phyloP scores from a whole-genome alignment of 495 filamentous ascomycete species.

The Astrothelium macrocarpum region DNA sequence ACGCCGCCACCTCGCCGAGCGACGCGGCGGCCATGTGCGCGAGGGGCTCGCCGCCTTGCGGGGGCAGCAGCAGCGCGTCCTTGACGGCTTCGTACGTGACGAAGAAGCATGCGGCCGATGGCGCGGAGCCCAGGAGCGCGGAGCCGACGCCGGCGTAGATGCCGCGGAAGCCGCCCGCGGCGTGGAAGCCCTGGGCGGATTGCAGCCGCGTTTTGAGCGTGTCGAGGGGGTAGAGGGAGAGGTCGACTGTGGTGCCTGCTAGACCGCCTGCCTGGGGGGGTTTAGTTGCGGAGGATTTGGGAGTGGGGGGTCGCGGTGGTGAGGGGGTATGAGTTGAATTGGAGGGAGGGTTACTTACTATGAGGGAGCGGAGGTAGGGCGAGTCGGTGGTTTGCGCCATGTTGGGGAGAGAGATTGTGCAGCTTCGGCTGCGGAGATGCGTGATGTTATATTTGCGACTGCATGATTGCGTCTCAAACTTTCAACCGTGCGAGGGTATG shows the following conservation, averaged over 20 bases:
- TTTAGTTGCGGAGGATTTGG: conserved; percentile 12
- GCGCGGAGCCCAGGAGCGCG: conserved; percentile 81
- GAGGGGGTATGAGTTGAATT: background rate
- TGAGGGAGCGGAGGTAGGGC: conserved; percentile 38
- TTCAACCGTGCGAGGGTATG: background rate
- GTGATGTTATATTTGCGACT: background rate
- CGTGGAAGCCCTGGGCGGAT: conserved; percentile 67
- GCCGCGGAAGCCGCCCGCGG: conserved; percentile 63
- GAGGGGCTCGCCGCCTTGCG: conserved; percentile 25
- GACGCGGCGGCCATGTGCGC: conserved; percentile 83
- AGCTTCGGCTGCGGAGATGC: background rate
- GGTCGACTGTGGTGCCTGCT: conserved; percentile 36
- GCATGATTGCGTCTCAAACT: background rate
- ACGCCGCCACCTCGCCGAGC: conserved; percentile 84
- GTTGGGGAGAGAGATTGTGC: background rate
- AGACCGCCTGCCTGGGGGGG: conserved; percentile 37
- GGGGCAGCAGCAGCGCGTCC: background rate
- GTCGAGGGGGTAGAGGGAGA: conserved; percentile 36
- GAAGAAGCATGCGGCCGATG: conserved; percentile 97
- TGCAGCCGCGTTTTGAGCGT: conserved; percentile 61
- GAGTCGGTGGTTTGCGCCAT: conserved; percentile 25
- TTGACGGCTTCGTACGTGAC: conserved; percentile 88
- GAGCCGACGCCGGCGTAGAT: conserved; percentile 63
- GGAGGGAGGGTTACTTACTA: conserved; percentile 27
- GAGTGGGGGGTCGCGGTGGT: conserved; percentile 1